Evolutionary conservation across 192 early-diverging fungal species (phyloP).

Genomic region (Backusella circina): DNA sequence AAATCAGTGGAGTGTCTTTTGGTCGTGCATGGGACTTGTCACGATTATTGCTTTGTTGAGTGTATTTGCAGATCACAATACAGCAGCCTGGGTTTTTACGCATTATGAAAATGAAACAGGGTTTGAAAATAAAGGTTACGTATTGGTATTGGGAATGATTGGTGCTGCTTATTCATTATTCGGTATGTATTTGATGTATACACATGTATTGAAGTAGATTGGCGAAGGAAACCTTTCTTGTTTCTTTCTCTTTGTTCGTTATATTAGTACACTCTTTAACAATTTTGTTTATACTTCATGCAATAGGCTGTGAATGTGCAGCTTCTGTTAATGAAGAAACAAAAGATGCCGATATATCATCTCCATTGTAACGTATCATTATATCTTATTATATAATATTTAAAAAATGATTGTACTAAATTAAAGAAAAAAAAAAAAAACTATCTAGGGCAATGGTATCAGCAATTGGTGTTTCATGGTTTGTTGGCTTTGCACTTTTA

Average conservation of each 20-base stretch:
- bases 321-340: constrained; percentile 35
- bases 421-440: no score
- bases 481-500: constrained; percentile 21
- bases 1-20: constrained; percentile 31
- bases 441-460: constrained; percentile 21
- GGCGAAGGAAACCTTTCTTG: neutral
- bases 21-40: constrained; percentile 28
- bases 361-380: constrained; percentile 20
- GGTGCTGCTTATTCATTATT: constrained; percentile 30
- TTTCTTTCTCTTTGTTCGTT: neutral
- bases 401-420: neutral
- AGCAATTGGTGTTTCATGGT: constrained; percentile 28
- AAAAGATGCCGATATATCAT: constrained; percentile 24
- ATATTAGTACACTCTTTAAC: neutral
- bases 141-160: constrained; percentile 28
- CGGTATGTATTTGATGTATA: constrained; percentile 27
- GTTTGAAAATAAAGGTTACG: constrained; percentile 20
- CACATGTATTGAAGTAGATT: no score
- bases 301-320: constrained; percentile 29
- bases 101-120: constrained; percentile 36
- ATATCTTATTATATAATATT: neutral
- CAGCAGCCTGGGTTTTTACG: constrained; percentile 17
- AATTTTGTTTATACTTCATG: neutral
- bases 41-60: constrained; percentile 16
- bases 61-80: constrained; percentile 6